These are phyloP conservation scores for Citrus reticulata DNA, from an alignment of 345 rosid genomes.

Conservation along the genomic window DNA sequence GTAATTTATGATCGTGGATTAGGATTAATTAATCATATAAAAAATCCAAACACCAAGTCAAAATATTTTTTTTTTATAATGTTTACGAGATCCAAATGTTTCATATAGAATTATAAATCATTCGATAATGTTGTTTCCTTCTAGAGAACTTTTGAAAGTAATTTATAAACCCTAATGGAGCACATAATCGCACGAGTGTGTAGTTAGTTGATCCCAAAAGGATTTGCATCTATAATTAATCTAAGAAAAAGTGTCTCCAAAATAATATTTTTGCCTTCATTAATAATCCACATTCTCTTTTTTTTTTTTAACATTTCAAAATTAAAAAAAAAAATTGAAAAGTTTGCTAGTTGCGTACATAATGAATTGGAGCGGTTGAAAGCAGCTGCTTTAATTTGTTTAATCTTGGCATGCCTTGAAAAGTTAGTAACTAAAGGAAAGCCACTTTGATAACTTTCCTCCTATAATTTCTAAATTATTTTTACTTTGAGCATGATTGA, in stretches of 20 bases:
- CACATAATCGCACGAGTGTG: not conserved
- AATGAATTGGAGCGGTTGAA: not conserved
- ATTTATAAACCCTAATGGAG: not conserved
- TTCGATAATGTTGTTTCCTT: not conserved
- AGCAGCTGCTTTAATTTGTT: conserved; percentile 8
- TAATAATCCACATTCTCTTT: not conserved
- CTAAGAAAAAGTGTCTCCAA: not conserved
- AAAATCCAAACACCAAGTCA: not conserved
- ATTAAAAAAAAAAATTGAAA: not conserved
- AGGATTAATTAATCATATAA: not conserved
- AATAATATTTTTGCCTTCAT: not conserved
- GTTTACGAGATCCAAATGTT: too few relatives aligned
- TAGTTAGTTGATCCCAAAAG: not conserved
- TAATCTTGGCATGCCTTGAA: not conserved
- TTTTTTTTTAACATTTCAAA: not conserved
- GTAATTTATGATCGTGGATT: not conserved
- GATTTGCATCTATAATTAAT: not conserved
- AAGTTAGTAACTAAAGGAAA: not conserved
- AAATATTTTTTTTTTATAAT: not conserved
- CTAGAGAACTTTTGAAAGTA: not conserved
- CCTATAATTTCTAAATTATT: conserved; percentile 4
- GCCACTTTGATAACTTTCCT: not conserved
- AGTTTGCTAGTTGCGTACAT: not conserved
- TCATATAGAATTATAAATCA: not conserved
- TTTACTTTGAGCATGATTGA: not conserved